Evolutionary conservation across 805 yeast species (phyloP).

Genomic region (Nakazawaea sp.): DNA sequence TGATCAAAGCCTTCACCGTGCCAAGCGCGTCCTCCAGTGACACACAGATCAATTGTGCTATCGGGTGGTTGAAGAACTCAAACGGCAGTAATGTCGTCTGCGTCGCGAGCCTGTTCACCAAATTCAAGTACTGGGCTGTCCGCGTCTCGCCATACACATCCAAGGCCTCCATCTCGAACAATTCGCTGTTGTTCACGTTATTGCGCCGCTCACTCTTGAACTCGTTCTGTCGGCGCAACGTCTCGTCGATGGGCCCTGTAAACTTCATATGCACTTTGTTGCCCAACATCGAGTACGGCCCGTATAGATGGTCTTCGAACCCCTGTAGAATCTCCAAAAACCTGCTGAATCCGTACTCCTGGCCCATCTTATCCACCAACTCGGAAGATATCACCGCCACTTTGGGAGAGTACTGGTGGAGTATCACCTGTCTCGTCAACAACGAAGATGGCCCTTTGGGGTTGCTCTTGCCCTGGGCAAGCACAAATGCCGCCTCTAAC

Average conservation of each 20-base stretch:
- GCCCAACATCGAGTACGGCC: constrained; percentile 1
- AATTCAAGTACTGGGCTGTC: constrained; percentile 43
- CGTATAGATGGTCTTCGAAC: constrained; percentile 19
- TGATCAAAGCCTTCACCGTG: constrained; percentile 50
- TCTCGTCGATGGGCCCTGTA: constrained; percentile 19
- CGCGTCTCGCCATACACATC: constrained; percentile 5
- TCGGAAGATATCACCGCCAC: constrained; percentile 22
- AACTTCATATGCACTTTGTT: constrained; percentile 18
- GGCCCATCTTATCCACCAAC: constrained; percentile 17
- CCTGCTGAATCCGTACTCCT: constrained; percentile 13
- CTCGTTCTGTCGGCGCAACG: constrained; percentile 18
- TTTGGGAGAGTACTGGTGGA: constrained; percentile 24
- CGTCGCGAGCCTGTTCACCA: constrained; percentile 52
- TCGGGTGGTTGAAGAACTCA: constrained; percentile 85
- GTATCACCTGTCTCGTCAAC: constrained; percentile 18
- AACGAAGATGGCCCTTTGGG: background rate
- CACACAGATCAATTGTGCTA: constrained; percentile 64
- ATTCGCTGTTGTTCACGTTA: constrained; percentile 15
- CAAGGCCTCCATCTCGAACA: constrained; percentile 15
- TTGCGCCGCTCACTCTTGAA: constrained; percentile 8
- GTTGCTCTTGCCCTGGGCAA: background rate
- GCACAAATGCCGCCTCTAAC: no score
- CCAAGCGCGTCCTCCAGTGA: constrained; percentile 48
- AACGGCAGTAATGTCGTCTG: constrained; percentile 61
- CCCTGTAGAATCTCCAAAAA: constrained; percentile 18